Evolutionary conservation across 805 yeast species (phyloP).

Genomic region (Clavispora vitiphila): DNA sequence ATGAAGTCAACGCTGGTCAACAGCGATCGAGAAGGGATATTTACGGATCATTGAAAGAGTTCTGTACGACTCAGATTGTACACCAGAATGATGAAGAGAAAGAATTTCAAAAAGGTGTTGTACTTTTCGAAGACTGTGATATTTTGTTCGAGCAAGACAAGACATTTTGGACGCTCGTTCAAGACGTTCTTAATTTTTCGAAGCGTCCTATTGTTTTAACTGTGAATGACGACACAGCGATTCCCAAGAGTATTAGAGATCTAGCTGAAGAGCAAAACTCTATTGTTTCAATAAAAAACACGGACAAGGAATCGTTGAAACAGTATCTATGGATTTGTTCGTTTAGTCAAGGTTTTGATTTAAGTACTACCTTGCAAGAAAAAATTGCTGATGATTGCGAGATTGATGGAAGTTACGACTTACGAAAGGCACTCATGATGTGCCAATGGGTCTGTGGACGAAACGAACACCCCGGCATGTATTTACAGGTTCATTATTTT

Average conservation of each 20-base stretch:
- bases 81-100: conserved; percentile 35
- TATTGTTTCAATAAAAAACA: conserved; percentile 24
- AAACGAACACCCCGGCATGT: conserved; percentile 1
- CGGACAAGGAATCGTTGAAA: conserved; percentile 12
- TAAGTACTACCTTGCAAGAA: conserved; percentile 25
- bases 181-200: conserved; percentile 53
- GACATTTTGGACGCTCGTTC: conserved; percentile 73
- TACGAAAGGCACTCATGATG: conserved; percentile 42
- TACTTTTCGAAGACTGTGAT: conserved; percentile 84
- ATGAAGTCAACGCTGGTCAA: conserved; percentile 76
- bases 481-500: not conserved
- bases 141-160: conserved; percentile 71
- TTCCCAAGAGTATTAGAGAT: conserved; percentile 48
- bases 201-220: conserved; percentile 70
- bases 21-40: conserved; percentile 70
- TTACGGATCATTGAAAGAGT: conserved; percentile 59
- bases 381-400: conserved; percentile 19
- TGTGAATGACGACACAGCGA: conserved; percentile 43
- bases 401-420: conserved; percentile 29
- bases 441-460: conserved; percentile 38
- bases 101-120: conserved; percentile 54
- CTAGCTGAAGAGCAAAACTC: conserved; percentile 41
- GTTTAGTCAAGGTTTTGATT: conserved; percentile 27
- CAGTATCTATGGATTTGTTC: conserved; percentile 41
- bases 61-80: conserved; percentile 79